Percentiles rank a stretch among this genome's conserved stretches.
Conservation (phyloP, 1,139 yeast genomes). For the Geotrichum armillariae region DNA sequence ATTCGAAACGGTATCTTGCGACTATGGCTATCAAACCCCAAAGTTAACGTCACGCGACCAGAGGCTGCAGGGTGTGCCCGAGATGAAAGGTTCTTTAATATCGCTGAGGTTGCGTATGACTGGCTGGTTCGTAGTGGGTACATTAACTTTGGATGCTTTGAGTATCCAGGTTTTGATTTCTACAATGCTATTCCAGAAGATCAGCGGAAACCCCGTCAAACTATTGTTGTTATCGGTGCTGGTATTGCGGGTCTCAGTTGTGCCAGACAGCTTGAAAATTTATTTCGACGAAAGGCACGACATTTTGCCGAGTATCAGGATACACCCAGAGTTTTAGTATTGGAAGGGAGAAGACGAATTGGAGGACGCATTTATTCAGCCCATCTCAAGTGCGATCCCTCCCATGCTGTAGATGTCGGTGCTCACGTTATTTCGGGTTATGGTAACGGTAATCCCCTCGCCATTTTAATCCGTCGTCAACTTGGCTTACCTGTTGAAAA, state of each 20-base stretch:
- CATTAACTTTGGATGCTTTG: constrained; percentile 46
- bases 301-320: constrained; percentile 41
- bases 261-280: constrained; percentile 44
- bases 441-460: constrained; percentile 46
- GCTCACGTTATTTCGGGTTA: constrained; percentile 46
- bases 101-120: constrained; percentile 47
- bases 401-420: constrained; percentile 42
- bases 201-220: constrained; percentile 39
- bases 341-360: constrained; percentile 45
- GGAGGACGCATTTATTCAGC: constrained; percentile 48
- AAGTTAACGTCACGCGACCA: constrained; percentile 42
- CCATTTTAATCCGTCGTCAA: constrained; percentile 43
- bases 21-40: constrained; percentile 47
- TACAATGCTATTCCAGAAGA: constrained; percentile 27
- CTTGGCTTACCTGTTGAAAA: constrained; percentile 40
- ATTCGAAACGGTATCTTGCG: constrained; percentile 46
- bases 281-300: constrained; percentile 39
- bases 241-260: constrained; percentile 47
- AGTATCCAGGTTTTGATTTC: constrained; percentile 29
- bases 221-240: constrained; percentile 45
- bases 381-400: constrained; percentile 34
- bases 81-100: constrained; percentile 42
- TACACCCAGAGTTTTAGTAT: constrained; percentile 41
- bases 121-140: constrained; percentile 46
- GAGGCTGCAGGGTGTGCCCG: constrained; percentile 49